Evolutionary conservation across 495 filamentous ascomycete genomes (phyloP).

Genomic region (Aspergillus egyptiacus): DNA sequence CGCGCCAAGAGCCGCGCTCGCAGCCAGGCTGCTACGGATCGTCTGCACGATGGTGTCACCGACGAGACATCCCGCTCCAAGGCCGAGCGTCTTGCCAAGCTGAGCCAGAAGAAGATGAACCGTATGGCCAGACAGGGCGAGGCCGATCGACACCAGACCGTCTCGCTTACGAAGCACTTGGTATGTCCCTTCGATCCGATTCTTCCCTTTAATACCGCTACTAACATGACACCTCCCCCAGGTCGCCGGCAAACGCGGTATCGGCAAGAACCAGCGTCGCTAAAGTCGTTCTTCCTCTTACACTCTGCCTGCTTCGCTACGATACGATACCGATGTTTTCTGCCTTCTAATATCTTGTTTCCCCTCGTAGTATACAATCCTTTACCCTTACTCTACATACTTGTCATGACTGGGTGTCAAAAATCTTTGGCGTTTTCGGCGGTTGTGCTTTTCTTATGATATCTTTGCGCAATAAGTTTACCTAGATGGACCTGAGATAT

Average conservation of each 20-base stretch:
- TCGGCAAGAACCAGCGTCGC: constrained; percentile 55
- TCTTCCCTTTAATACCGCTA: neutral
- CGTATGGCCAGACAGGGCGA: constrained; percentile 93
- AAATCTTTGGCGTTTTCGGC: constrained; percentile 19
- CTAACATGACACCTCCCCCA: constrained; percentile 10
- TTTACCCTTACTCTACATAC: constrained; percentile 6
- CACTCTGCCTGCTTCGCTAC: neutral
- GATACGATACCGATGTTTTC: constrained; percentile 1
- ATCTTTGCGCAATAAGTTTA: constrained; percentile 2
- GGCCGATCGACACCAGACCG: constrained; percentile 85
- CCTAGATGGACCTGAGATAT: neutral
- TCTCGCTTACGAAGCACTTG: constrained; percentile 82
- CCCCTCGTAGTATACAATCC: constrained; percentile 2
- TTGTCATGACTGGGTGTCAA: constrained; percentile 22
- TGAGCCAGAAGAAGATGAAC: constrained; percentile 98
- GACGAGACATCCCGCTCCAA: constrained; percentile 53
- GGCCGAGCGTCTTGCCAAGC: constrained; percentile 78
- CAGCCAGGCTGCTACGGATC: constrained; percentile 69
- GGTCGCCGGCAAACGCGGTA: constrained; percentile 55
- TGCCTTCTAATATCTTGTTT: neutral
- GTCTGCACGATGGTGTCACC: constrained; percentile 68
- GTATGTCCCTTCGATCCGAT: constrained; percentile 46
- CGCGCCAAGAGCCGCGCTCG: constrained; percentile 73
- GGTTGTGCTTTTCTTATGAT: constrained; percentile 9
- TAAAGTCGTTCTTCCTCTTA: constrained; percentile 22